Evolutionary conservation across 768 basidiomycete genomes (phyloP).

Genomic region (Butyriboletus loyo): DNA sequence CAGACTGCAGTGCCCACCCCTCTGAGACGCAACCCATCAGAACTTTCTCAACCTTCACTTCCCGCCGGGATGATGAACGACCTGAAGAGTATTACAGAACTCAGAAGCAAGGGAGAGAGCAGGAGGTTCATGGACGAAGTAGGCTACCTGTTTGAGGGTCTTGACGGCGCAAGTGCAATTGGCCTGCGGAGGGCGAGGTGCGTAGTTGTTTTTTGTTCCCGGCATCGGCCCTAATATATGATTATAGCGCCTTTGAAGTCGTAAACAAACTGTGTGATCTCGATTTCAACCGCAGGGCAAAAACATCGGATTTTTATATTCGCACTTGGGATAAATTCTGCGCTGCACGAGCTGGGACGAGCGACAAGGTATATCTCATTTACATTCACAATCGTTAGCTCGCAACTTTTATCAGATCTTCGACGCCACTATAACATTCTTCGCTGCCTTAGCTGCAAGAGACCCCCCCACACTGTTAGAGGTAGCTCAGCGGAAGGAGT

Average conservation of each 20-base stretch:
- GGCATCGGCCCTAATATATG: not conserved
- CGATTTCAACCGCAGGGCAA: slow-evolving; percentile 78
- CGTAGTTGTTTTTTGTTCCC: not conserved
- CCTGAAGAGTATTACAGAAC: slow-evolving; percentile 75
- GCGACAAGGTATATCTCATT: slow-evolving; percentile 51
- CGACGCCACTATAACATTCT: slow-evolving; percentile 60
- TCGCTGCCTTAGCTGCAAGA: slow-evolving; percentile 59
- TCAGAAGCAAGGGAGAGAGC: slow-evolving; percentile 76
- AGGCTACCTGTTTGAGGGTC: slow-evolving; percentile 81
- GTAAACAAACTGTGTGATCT: slow-evolving; percentile 67
- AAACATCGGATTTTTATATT: slow-evolving; percentile 67
- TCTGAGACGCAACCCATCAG: slow-evolving; percentile 27
- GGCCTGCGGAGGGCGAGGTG: slow-evolving; percentile 70
- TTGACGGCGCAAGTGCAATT: slow-evolving; percentile 50
- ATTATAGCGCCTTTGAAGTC: slow-evolving; percentile 68
- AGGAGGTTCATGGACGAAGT: slow-evolving; percentile 80
- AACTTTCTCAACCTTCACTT: slow-evolving; percentile 39
- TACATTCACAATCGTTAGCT: not conserved
- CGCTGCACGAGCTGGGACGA: slow-evolving; percentile 54
- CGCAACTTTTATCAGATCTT: slow-evolving; percentile 46
- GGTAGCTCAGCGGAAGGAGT: slow-evolving; percentile 39
- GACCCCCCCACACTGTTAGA: slow-evolving; percentile 55
- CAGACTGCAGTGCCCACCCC: not conserved
- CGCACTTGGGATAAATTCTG: slow-evolving; percentile 67
- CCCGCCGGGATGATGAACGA: slow-evolving; percentile 66